Conservation (phyloP, 1,284 basidiomycete species). For the Ustilago esculenta region DNA sequence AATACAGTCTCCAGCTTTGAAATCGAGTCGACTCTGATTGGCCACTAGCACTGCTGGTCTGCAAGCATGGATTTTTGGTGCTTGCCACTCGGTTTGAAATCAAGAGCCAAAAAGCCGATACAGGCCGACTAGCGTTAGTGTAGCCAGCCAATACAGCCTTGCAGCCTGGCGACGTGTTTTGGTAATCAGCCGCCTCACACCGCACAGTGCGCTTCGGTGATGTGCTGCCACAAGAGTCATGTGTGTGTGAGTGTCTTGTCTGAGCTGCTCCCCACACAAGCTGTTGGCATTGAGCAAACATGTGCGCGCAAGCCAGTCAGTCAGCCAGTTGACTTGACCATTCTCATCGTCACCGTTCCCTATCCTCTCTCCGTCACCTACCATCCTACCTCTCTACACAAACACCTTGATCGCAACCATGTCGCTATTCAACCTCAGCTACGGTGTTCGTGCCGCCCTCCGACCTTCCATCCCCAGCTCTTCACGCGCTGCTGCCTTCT, state of each 20-base stretch:
- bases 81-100: not conserved
- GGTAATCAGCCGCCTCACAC: conserved; percentile 22
- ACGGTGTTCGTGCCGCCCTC: conserved; percentile 36
- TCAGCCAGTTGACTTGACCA: not conserved
- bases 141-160: too few species aligned
- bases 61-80: not conserved
- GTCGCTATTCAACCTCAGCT: conserved; percentile 45
- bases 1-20: conserved; percentile 15
- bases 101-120: conserved; percentile 24
- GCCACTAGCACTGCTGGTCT: conserved; percentile 2
- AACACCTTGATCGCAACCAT: conserved; percentile 12
- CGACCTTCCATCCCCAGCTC: conserved; percentile 36
- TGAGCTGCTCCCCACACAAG: not conserved
- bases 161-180: conserved; percentile 18
- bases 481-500: conserved; percentile 47
- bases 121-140: conserved; percentile 17
- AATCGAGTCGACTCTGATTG: conserved; percentile 25
- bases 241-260: too few species aligned
- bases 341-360: conserved; percentile 3
- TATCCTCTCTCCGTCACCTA: not conserved
- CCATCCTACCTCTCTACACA: conserved; percentile 3
- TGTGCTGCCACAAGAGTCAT: not conserved
- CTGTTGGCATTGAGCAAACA: not conserved
- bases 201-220: conserved; percentile 2
- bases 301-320: conserved; percentile 9